Percentiles rank a stretch among this genome's conserved stretches.
Evolutionary conservation across 345 rosid species (phyloP).

Genomic region (Pelargonium nanum): DNA sequence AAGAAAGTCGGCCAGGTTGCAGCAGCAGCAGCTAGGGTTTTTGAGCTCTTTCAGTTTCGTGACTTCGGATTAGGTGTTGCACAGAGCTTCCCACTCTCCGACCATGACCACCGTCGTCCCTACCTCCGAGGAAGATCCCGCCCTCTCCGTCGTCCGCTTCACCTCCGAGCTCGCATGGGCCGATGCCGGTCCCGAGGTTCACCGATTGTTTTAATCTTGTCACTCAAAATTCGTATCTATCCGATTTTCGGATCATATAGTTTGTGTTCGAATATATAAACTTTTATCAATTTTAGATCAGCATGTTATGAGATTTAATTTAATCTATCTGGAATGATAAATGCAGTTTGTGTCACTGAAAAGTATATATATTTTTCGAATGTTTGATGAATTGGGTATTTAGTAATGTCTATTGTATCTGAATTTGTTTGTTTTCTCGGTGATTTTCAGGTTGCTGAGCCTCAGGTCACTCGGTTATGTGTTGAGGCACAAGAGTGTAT

Average conservation of each 20-base stretch:
- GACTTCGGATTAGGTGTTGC: conserved; percentile 10
- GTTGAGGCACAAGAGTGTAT: conserved; percentile 71
- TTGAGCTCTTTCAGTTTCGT: too few species aligned
- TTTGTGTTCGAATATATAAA: too few species aligned
- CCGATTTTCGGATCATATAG: too few species aligned
- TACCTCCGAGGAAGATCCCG: conserved; percentile 88
- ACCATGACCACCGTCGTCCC: conserved; percentile 84
- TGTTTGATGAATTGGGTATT: background rate
- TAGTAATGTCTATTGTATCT: background rate
- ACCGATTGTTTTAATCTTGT: too few species aligned
- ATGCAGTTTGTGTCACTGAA: too few species aligned
- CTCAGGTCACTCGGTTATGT: conserved; percentile 64
- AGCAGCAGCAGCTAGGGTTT: conserved; percentile 6
- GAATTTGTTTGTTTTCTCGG: background rate
- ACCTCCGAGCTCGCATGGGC: conserved; percentile 94
- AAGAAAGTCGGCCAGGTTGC: too few species aligned
- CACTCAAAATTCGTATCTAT: too few species aligned
- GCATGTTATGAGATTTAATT: too few species aligned
- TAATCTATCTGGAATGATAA: too few species aligned
- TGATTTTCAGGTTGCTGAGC: conserved; percentile 50
- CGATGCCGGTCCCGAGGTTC: conserved; percentile 94
- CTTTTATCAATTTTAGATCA: too few species aligned
- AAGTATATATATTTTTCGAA: too few species aligned
- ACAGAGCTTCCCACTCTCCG: conserved; percentile 14
- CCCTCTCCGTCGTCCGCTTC: conserved; percentile 81